Conservation (phyloP, 2,329 filamentous ascomycete species). For the Exophiala sp. region DNA sequence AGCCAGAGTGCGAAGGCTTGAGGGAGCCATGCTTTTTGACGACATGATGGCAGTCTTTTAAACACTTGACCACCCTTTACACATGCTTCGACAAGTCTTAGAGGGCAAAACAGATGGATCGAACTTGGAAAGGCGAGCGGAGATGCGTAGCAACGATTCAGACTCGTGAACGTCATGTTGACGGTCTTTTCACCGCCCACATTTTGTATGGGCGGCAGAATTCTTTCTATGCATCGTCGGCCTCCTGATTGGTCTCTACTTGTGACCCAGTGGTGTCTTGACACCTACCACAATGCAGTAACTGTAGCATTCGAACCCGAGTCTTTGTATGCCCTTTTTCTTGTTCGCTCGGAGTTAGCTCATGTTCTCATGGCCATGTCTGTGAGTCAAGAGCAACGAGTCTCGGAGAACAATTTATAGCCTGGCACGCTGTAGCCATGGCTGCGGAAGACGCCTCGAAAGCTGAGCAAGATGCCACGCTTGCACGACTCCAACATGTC, state of each 20-base stretch:
- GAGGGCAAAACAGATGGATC: background rate
- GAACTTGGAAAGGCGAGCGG: background rate
- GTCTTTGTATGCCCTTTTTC: background rate
- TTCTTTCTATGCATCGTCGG: background rate
- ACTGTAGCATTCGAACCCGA: background rate
- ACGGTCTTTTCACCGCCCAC: background rate
- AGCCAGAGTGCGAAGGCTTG: conserved; percentile 5
- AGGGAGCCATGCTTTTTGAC: conserved; percentile 8
- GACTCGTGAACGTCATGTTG: background rate
- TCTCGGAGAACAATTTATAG: background rate
- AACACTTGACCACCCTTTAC: background rate
- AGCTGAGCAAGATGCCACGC: conserved; percentile 15
- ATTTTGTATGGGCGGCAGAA: background rate
- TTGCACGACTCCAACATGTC: conserved; percentile 27
- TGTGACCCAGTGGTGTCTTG: no score
- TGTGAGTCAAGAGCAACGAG: background rate
- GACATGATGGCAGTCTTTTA: conserved; percentile 8
- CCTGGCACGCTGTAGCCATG: conserved; percentile 7
- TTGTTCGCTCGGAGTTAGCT: background rate
- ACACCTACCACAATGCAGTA: no score
- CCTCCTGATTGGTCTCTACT: background rate
- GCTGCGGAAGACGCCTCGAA: background rate
- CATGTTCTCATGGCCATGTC: background rate
- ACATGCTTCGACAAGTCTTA: background rate
- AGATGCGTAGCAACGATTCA: no score